Conservation (phyloP, 441 rosid genomes). For the Gossypium schwendimanii region DNA sequence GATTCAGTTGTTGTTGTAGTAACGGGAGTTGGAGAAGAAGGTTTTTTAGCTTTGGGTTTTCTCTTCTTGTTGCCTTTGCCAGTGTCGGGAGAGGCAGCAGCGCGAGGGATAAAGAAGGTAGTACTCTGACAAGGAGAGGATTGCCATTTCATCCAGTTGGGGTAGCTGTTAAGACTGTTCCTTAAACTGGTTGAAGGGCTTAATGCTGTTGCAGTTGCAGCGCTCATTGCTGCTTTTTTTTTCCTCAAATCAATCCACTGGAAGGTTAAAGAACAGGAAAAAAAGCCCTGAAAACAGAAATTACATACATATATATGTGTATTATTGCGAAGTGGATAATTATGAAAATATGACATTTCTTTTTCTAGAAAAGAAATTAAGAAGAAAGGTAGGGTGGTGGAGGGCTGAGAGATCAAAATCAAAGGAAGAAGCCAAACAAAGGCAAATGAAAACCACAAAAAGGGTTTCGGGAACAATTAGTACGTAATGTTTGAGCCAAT, state of each 20-base stretch:
- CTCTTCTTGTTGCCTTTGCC: constrained; percentile 18
- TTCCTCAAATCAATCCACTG: not conserved
- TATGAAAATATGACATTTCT: not conserved
- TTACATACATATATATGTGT: not conserved
- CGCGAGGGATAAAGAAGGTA: constrained; percentile 26
- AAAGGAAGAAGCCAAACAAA: not conserved
- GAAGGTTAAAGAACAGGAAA: not conserved
- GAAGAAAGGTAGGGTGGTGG: not conserved
- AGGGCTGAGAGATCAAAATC: not conserved
- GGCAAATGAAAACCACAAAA: constrained; percentile 15
- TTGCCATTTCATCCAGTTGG: constrained; percentile 13
- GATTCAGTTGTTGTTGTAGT: constrained; percentile 8
- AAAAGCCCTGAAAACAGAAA: not conserved
- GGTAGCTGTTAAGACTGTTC: constrained; percentile 4
- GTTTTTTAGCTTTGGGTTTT: constrained; percentile 22
- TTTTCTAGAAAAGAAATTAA: not conserved
- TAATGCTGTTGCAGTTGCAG: not conserved
- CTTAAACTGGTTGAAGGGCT: constrained; percentile 10
- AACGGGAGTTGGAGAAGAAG: not conserved
- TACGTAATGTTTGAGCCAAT: not conserved
- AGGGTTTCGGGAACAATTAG: not conserved
- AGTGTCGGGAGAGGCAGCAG: constrained; percentile 29
- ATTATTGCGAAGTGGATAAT: constrained; percentile 2
- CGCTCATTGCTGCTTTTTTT: not conserved
- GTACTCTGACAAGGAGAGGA: constrained; percentile 13